Base-by-base conservation (phyloP, 176 grass and related monocot genomes). In the Calamus simplicifolius region DNA sequence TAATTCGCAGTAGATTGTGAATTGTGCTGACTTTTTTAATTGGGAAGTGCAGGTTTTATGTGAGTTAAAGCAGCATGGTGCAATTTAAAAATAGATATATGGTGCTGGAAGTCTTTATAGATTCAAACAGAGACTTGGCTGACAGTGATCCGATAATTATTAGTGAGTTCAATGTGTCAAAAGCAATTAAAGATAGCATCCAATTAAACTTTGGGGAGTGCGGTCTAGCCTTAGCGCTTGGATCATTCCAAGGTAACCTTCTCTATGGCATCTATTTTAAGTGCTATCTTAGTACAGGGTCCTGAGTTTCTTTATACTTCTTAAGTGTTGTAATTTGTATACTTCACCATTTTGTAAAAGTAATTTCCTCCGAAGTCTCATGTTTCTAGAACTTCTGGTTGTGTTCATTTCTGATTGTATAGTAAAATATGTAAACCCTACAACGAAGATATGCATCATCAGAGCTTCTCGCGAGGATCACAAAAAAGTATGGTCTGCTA, bases 41-140 rank as follows among this genome's bases (percentile, higher is more conserved):
- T 0, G 35, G 35, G 2, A 43, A 12, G 35, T 43, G 35, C 35
- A 43, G 35, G 35, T 43, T 43, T 12, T 43, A 43, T 43, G 12
- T 43, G 35, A 43, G 13, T 43, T 43, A 13, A 43, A 43, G 10
- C 35, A 43, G 31, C 7, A 89, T 95, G 90, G 85, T 89, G 54
- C 89, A 95, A 54, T 95, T 95, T 66, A 95, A 95, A 62, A 95
- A 89, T 38, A 80, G 89, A 59, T 95, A 95, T 54, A 69, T 86
- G 82, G 69, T 89, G 35, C 74, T 95, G 91, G 91, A 95, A 49
- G 75, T 79, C 4, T 84, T 95, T 29, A 58, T 95, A 5, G 74
- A 86, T 51, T 58, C 67, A 14, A 55, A 65, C 53, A 62, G 27
- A 53, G 67, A 75, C 29, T 75, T 28, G 48, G 71, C 69, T 18